Evolutionary conservation across 768 basidiomycete species (phyloP), one percentile per base, ranked within the genome.

Genomic region (Tylopilus sp.): DNA sequence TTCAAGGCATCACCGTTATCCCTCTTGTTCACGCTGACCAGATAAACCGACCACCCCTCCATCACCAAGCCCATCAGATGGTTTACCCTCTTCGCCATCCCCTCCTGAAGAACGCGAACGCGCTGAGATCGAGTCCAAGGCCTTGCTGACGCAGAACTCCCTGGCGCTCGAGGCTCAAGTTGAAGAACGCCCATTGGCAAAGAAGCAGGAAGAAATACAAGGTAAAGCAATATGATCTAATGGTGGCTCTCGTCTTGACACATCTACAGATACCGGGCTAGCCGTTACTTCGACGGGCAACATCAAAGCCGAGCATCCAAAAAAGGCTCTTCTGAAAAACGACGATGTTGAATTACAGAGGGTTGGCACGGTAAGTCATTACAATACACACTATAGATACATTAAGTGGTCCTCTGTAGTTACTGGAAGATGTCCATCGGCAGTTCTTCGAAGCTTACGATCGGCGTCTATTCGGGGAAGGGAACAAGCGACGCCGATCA

Each of bases 151-250:
- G 21, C 77, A 80, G 57, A 92, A 93, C 52, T 81, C 83, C 6
- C 75, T 88, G 44, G 85, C 84, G 8, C 75, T 94, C 18, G 91
- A 93, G 62, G 86, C 86, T 28, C 88, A 95, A 56, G 77, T 93
- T 4, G 88, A 92, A 63, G 85, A 90, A 56, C 78, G 93, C 31
- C 93, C 93, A 9, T 68, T 95, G 48, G 91, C 90, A 15, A 93
- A 88, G 75, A 84, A 85, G 69, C 91, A 95, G 67, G 89, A 93
- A 64, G 81, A 82, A 55, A 71, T 88, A 23, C 76, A 85, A 56
- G 82, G 79, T 53, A 76, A 71, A 13, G 31, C 67, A 62, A 47
- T 65, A 62, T 57, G 45, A 47, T 51, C 13, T 41, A 44, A 51
- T 36, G 42, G 5, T 26, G 30, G 10, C 28, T 28, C 21, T 18